These are phyloP conservation scores for Atkinsonella hypoxylon DNA, from an alignment of 2,329 filamentous ascomycete genomes.

Conservation along the genomic window DNA sequence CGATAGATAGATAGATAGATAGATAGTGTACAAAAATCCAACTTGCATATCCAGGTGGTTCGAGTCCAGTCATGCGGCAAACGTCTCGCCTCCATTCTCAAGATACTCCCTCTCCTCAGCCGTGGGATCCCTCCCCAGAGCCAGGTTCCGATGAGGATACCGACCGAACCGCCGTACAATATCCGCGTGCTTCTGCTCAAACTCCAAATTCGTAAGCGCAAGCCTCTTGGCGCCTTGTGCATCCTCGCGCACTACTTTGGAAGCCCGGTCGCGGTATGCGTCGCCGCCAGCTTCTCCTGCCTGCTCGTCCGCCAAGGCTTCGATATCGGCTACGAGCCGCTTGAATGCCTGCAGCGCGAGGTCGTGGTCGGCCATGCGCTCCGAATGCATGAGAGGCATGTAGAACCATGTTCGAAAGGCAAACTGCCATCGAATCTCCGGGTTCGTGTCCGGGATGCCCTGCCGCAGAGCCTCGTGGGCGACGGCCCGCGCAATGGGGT, in stretches of 20 bases:
- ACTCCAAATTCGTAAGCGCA: conserved; percentile 15
- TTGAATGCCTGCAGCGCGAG: conserved; percentile 19
- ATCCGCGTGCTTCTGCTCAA: conserved; percentile 33
- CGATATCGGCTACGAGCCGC: conserved; percentile 20
- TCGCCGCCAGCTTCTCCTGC: conserved; percentile 6
- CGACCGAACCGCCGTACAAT: conserved; percentile 43
- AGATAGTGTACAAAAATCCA: neutral
- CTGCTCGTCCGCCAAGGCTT: conserved; percentile 17
- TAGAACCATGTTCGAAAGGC: conserved; percentile 43
- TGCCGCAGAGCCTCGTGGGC: conserved; percentile 22
- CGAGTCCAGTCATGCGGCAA: conserved; percentile 11
- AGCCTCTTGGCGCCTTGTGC: conserved; percentile 16
- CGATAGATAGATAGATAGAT: neutral
- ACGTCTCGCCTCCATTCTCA: conserved; percentile 29
- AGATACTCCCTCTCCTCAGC: conserved; percentile 38
- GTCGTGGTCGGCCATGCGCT: conserved; percentile 34
- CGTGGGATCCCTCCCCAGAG: conserved; percentile 35
- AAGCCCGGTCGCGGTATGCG: conserved; percentile 17
- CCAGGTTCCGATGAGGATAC: conserved; percentile 46
- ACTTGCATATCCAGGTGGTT: neutral
- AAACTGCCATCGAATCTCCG: conserved; percentile 21
- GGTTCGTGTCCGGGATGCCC: conserved; percentile 16
- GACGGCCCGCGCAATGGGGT: conserved; percentile 38
- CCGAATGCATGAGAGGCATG: conserved; percentile 48
- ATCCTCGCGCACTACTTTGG: conserved; percentile 14